A percentile compares a stretch with the other conserved stretches of the same genome.
Evolutionary conservation across 2,329 filamentous ascomycete genomes (phyloP).

Genomic region (Cercospora beticola): DNA sequence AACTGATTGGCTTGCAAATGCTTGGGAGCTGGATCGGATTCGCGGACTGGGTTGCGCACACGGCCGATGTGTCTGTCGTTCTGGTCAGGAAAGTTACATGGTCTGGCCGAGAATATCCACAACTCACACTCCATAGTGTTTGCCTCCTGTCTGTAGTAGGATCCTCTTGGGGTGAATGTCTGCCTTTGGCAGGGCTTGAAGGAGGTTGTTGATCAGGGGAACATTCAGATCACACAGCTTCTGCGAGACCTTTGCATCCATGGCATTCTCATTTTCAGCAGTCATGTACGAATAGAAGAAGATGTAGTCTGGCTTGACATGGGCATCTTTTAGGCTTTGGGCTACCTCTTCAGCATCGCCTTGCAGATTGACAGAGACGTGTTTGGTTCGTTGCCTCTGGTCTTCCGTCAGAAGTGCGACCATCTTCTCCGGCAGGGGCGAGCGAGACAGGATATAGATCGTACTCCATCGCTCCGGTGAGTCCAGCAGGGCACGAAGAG

Average conservation of each 20-base stretch:
- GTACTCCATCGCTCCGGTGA: slow-evolving; percentile 49
- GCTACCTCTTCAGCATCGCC: slow-evolving; percentile 36
- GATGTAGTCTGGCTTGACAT: slow-evolving; percentile 43
- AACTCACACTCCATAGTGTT: slow-evolving; percentile 46
- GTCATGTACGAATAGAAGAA: slow-evolving; percentile 56
- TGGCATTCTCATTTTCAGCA: slow-evolving; percentile 18
- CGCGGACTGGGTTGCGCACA: slow-evolving; percentile 37
- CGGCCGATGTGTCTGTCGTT: background rate
- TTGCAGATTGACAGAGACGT: slow-evolving; percentile 34
- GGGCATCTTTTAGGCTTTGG: slow-evolving; percentile 31
- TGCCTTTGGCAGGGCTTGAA: slow-evolving; percentile 42
- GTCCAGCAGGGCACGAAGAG: slow-evolving; percentile 48
- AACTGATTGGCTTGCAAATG: slow-evolving; percentile 52
- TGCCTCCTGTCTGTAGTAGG: slow-evolving; percentile 50
- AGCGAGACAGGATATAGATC: slow-evolving; percentile 49
- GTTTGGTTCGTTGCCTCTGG: slow-evolving; percentile 14
- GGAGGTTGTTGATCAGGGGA: slow-evolving; percentile 47
- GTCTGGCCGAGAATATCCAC: background rate
- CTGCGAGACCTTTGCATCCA: slow-evolving; percentile 46
- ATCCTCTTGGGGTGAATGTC: slow-evolving; percentile 47
- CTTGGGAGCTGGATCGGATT: slow-evolving; percentile 46
- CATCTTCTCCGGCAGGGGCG: slow-evolving; percentile 39
- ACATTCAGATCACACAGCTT: slow-evolving; percentile 36
- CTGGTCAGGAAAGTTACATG: background rate
- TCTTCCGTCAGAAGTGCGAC: slow-evolving; percentile 10